Percentiles rank a stretch among this genome's conserved stretches.
These are phyloP conservation scores for Emergomyces orientalis DNA, from an alignment of 2,329 filamentous ascomycete genomes.

Conservation along the genomic window DNA sequence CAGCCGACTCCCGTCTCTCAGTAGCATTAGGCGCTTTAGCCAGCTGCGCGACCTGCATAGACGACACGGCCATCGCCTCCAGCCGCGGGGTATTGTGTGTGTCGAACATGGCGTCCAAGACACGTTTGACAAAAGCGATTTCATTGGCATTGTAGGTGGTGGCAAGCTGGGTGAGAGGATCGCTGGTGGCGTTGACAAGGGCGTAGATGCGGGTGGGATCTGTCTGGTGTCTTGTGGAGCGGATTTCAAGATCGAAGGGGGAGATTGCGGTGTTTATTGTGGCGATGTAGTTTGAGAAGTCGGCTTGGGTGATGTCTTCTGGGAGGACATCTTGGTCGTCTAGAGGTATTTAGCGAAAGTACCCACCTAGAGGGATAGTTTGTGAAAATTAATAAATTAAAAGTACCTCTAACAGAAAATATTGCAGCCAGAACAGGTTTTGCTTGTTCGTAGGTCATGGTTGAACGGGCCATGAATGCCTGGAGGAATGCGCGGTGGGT, in stretches of 20 bases:
- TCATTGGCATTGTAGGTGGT: conserved; percentile 74
- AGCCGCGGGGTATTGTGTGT: conserved; percentile 68
- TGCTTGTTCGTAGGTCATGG: conserved; percentile 65
- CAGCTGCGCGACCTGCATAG: conserved; percentile 68
- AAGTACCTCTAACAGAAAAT: conserved; percentile 48
- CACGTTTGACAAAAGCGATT: conserved; percentile 76
- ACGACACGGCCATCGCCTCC: conserved; percentile 74
- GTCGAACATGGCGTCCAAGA: conserved; percentile 89
- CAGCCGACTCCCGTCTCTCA: conserved; percentile 32
- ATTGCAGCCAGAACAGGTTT: conserved; percentile 69
- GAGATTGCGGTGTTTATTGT: conserved; percentile 64
- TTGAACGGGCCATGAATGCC: conserved; percentile 68
- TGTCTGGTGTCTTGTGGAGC: conserved; percentile 60
- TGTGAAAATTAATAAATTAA: not conserved
- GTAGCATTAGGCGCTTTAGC: conserved; percentile 37
- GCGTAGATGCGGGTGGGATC: conserved; percentile 60
- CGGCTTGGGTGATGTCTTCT: conserved; percentile 57
- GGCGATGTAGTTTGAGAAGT: conserved; percentile 60
- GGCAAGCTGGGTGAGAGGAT: conserved; percentile 75
- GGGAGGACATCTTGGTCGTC: conserved; percentile 42
- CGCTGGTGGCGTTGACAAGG: conserved; percentile 79
- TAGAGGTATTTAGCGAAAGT: conserved; percentile 15
- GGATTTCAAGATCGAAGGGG: conserved; percentile 79
- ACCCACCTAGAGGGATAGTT: not conserved
- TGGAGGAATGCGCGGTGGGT: conserved; percentile 84